These are phyloP conservation scores for Citrullus amarus DNA, from an alignment of 306 rosid genomes.

Conservation along the genomic window DNA sequence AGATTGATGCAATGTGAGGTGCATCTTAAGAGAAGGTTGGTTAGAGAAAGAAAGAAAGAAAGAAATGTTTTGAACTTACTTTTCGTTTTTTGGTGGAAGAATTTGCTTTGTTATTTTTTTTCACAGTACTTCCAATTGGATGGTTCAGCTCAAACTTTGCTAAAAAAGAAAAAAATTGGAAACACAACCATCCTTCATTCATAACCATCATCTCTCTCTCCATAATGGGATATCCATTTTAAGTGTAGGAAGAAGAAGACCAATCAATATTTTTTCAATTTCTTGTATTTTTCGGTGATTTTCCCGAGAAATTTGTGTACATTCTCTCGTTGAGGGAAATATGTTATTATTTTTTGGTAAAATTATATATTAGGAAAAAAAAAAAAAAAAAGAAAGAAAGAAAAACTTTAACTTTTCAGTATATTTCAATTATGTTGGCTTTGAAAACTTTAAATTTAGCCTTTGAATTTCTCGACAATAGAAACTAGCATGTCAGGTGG, in stretches of 20 bases:
- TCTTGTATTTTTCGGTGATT: no score
- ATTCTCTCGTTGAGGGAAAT: no score
- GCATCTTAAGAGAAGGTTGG: constrained; percentile 40
- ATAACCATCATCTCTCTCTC: constrained; percentile 7
- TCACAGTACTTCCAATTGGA: constrained; percentile 18
- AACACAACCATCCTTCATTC: constrained; percentile 28
- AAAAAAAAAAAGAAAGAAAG: no score
- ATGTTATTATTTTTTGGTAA: no score
- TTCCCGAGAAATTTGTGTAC: no score
- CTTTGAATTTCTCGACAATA: no score
- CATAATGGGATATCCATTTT: constrained; percentile 7
- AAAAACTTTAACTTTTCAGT: no score
- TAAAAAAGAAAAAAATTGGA: constrained; percentile 14
- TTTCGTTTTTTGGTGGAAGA: not conserved
- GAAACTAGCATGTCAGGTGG: no score
- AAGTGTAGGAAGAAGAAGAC: not conserved
- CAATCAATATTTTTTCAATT: not conserved
- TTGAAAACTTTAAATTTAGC: no score
- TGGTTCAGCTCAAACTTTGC: constrained; percentile 58
- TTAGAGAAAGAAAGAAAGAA: not conserved
- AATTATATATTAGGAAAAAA: no score
- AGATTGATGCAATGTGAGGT: constrained; percentile 14
- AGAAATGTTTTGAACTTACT: not conserved
- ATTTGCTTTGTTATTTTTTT: not conserved
- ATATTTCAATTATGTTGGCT: no score